A percentile compares a stretch with the other conserved stretches of the same genome.
Conservation (phyloP, 768 basidiomycete genomes). For the Mycena galopus region DNA sequence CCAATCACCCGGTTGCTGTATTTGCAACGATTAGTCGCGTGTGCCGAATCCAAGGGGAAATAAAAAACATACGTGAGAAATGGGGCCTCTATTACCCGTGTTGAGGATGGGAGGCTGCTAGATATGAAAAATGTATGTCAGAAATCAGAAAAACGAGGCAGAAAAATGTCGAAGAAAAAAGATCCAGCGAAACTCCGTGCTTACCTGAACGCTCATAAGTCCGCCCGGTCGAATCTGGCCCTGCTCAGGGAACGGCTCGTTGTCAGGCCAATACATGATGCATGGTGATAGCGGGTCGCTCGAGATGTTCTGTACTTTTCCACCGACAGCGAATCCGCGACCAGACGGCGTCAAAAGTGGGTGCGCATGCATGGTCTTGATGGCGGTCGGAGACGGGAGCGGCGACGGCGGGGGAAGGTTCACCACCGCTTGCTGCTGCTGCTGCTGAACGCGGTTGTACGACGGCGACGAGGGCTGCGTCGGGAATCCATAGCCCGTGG, state of each 20-base stretch:
- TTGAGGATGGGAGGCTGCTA: constrained; percentile 91
- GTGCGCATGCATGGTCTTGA: constrained; percentile 24
- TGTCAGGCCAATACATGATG: constrained; percentile 93
- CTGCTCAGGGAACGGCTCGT: constrained; percentile 85
- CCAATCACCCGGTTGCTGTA: constrained; percentile 83
- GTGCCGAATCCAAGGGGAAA: neutral
- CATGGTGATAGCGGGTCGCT: constrained; percentile 78
- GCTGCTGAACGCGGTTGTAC: constrained; percentile 8
- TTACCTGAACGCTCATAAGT: constrained; percentile 67
- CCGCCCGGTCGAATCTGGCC: constrained; percentile 73
- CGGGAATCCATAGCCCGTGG: constrained; percentile 24
- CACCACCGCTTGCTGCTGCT: constrained; percentile 11
- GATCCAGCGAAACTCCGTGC: constrained; percentile 37
- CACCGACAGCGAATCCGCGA: constrained; percentile 79
- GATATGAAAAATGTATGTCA: constrained; percentile 24
- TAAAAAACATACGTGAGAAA: constrained; percentile 75
- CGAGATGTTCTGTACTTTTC: constrained; percentile 85
- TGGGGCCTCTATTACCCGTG: constrained; percentile 90
- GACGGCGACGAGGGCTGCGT: constrained; percentile 14
- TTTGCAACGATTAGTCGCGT: constrained; percentile 28
- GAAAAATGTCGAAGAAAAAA: neutral
- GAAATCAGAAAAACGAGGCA: constrained; percentile 23
- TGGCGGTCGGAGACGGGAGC: constrained; percentile 23
- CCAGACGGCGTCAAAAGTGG: constrained; percentile 84
- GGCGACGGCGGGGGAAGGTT: constrained; percentile 28